These are phyloP conservation scores for Lecanicillium sp. DNA, from an alignment of 2,329 filamentous ascomycete genomes.

Conservation along the genomic window DNA sequence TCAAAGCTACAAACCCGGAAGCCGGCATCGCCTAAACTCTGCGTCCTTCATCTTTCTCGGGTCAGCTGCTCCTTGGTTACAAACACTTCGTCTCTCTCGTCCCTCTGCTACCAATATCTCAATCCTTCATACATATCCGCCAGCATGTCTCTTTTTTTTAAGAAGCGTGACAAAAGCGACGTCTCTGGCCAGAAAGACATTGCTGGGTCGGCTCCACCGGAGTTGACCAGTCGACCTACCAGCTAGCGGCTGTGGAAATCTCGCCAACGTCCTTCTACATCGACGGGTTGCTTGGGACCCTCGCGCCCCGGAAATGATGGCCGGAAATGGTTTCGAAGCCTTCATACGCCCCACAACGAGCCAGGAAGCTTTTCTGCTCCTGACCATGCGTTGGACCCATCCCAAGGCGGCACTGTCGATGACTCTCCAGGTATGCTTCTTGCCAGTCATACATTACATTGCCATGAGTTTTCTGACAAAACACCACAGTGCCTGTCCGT, in stretches of 20 bases:
- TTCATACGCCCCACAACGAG: constrained; percentile 1
- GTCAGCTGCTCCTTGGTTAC: constrained; percentile 3
- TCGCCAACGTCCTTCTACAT: constrained; percentile 16
- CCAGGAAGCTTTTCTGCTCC: neutral
- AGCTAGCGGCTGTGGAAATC: constrained; percentile 25
- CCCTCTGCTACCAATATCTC: constrained; percentile 9
- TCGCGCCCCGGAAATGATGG: constrained; percentile 5
- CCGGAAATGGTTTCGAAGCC: constrained; percentile 11
- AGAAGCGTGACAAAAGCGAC: constrained; percentile 11
- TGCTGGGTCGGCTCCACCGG: neutral
- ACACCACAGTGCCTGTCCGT: constrained; percentile 2
- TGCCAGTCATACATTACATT: no score
- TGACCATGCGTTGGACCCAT: neutral
- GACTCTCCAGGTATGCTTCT: neutral
- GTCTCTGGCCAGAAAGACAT: constrained; percentile 6
- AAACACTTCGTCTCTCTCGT: constrained; percentile 4
- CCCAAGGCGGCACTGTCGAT: neutral
- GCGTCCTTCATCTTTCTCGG: constrained; percentile 8
- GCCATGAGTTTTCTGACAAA: constrained; percentile 13
- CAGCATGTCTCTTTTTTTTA: constrained; percentile 12
- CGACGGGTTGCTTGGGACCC: constrained; percentile 5
- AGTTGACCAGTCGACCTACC: constrained; percentile 14
- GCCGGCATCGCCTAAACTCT: constrained; percentile 1
- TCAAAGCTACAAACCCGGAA: neutral
- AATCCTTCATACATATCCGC: constrained; percentile 13